Percentiles rank a stretch among this genome's conserved stretches.
Evolutionary conservation across 148 eudicot genomes (phyloP).

Genomic region (Chenopodium quinoa): DNA sequence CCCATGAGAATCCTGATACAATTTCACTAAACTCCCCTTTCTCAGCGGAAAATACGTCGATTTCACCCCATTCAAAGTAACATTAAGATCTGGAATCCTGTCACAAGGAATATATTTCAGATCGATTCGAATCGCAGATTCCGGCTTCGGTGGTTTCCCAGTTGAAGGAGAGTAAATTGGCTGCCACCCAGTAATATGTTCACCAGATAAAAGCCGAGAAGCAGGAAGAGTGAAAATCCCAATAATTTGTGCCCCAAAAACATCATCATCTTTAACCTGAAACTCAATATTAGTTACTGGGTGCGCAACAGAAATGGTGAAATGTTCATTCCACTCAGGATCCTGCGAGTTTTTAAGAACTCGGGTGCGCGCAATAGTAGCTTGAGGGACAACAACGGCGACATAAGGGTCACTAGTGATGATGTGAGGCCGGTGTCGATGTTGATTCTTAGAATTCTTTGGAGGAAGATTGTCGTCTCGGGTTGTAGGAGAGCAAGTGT

Average conservation of each 20-base stretch:
- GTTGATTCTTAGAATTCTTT: slow-evolving; percentile 35
- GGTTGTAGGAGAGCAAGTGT: slow-evolving; percentile 21
- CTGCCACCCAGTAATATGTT: slow-evolving; percentile 47
- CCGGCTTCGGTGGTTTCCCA: slow-evolving; percentile 58
- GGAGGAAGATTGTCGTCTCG: not conserved
- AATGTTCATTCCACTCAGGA: slow-evolving; percentile 66
- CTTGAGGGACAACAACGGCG: slow-evolving; percentile 57
- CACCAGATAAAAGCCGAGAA: slow-evolving; percentile 37
- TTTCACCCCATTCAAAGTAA: slow-evolving; percentile 55
- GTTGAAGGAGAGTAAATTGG: slow-evolving; percentile 29
- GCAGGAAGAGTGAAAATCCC: slow-evolving; percentile 54
- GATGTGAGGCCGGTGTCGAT: slow-evolving; percentile 38
- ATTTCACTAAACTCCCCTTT: slow-evolving; percentile 49
- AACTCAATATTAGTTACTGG: slow-evolving; percentile 55
- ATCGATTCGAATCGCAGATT: slow-evolving; percentile 37
- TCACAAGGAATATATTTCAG: slow-evolving; percentile 51
- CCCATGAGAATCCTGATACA: slow-evolving; percentile 85
- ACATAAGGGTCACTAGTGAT: slow-evolving; percentile 97
- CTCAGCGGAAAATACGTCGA: slow-evolving; percentile 68
- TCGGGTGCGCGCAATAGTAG: slow-evolving; percentile 73
- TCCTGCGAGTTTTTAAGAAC: slow-evolving; percentile 63
- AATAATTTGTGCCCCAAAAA: slow-evolving; percentile 69
- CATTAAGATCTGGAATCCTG: slow-evolving; percentile 35
- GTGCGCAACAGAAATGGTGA: slow-evolving; percentile 60
- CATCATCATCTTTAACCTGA: slow-evolving; percentile 73